Evolutionary conservation across 345 rosid species (phyloP).

Genomic region (Hevea brasiliensis): DNA sequence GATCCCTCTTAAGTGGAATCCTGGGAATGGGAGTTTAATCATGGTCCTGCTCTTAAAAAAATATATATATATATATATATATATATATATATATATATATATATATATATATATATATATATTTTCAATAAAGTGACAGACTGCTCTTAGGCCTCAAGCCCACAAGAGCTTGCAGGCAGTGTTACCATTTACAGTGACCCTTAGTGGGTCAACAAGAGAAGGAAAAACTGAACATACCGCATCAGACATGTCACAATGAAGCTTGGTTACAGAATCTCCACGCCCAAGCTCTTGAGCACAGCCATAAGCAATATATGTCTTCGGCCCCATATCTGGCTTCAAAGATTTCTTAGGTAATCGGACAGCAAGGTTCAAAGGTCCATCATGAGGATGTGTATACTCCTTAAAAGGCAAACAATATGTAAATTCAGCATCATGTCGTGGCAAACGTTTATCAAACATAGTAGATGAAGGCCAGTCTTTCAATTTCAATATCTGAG

Average conservation of each 20-base stretch:
- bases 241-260: constrained; percentile 84
- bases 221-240: constrained; percentile 46
- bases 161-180: no score
- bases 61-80: no score
- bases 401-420: constrained; percentile 67
- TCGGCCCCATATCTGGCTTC: constrained; percentile 78
- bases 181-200: no score
- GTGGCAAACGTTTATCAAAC: constrained; percentile 59
- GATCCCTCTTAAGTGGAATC: no score
- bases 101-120: no score
- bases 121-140: not conserved
- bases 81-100: no score
- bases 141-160: constrained; percentile 1
- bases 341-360: constrained; percentile 44
- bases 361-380: constrained; percentile 59
- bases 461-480: constrained; percentile 76
- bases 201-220: not conserved
- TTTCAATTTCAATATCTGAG: constrained; percentile 62
- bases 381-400: constrained; percentile 64
- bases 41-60: not conserved
- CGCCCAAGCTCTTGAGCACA: constrained; percentile 59
- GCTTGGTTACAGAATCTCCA: constrained; percentile 77
- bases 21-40: no score
- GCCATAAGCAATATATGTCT: constrained; percentile 69
- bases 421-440: constrained; percentile 65